phyloP scores from a whole-genome alignment of 768 basidiomycete species.

The Coprinopsis strossmayeri region DNA sequence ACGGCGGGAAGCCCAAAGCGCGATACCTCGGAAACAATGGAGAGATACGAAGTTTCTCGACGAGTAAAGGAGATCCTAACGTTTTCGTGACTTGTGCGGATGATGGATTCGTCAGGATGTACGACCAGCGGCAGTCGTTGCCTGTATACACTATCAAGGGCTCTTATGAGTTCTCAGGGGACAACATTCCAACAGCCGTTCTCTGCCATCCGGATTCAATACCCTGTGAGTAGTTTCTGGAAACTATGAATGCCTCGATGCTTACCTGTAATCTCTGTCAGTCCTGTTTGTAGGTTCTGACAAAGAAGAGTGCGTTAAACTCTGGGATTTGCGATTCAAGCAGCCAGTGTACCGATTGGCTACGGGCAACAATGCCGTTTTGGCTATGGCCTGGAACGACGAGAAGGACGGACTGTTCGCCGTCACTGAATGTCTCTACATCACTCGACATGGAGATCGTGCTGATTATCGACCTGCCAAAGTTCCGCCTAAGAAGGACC shows the following conservation, averaged over 20 bases:
- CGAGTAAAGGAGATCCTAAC: slow-evolving; percentile 27
- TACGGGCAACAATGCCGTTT: slow-evolving; percentile 37
- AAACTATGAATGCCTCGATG: no score
- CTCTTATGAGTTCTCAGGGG: not conserved
- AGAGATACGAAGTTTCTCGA: slow-evolving; percentile 23
- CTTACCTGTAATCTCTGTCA: slow-evolving; percentile 11
- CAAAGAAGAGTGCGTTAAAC: slow-evolving; percentile 25
- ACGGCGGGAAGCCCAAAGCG: slow-evolving; percentile 22
- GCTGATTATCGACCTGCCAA: slow-evolving; percentile 15
- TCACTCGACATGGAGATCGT: slow-evolving; percentile 17
- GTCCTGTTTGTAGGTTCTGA: slow-evolving; percentile 25
- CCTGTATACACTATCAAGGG: slow-evolving; percentile 27
- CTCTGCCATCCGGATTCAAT: slow-evolving; percentile 31
- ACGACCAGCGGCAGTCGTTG: slow-evolving; percentile 28
- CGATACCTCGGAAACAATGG: slow-evolving; percentile 35
- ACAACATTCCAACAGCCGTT: slow-evolving; percentile 18
- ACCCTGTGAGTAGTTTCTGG: slow-evolving; percentile 21
- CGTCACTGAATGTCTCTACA: slow-evolving; percentile 25
- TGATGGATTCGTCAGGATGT: slow-evolving; percentile 34
- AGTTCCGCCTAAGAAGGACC: slow-evolving; percentile 3
- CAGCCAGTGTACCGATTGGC: slow-evolving; percentile 32
- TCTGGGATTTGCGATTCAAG: slow-evolving; percentile 36
- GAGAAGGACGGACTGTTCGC: slow-evolving; percentile 25
- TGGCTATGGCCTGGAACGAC: slow-evolving; percentile 27
- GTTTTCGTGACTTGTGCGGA: slow-evolving; percentile 27